Evolutionary conservation across 768 basidiomycete genomes (phyloP), one percentile per base, ranked within the genome.

Genomic region (Pleurotus sapidus): DNA sequence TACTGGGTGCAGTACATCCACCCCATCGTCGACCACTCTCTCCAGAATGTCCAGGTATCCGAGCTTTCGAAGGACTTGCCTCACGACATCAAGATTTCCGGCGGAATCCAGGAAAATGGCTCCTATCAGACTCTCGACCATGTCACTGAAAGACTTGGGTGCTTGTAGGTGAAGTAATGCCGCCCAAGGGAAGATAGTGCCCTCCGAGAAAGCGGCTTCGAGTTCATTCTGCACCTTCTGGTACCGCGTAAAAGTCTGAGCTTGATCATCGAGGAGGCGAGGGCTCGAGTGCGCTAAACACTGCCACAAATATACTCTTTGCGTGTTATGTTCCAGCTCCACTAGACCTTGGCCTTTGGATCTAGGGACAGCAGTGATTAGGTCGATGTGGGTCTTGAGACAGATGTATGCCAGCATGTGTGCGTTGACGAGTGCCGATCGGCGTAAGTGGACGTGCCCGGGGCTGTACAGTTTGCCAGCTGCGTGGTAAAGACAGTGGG

Each of bases 81-180:
- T 75, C 38, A 84, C 79, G 15, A 70, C 74, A 23, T 79, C 77
- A 20, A 88, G 70, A 60, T 81, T 67, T 3, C 89, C 89, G 0
- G 61, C 62, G 0, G 86, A 82, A 65, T 92, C 90, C 25, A 91
- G 77, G 65, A 79, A 91, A n/a, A 86, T 82, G 0, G 89, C 90
- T 6, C 89, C 90, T 34, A 91, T 75, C 24, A 90, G 61, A 62
- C 86, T 88, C 71, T 91, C 90, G 20, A 91, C 68, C 70, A 91
- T 87, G 69, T 92, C 90, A 64, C 89, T 89, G 64, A 91, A 76
- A 65, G 90, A 82, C 63, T 91, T 91, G 3, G 88, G 86, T 0
- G 89, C 86, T 66, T 91, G 89, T 23, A 91, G 72, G n/a, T 81
- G 79, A 15, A 86, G 85, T 46, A 92, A 74, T 14, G 84, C 78